A percentile compares a stretch with the other conserved stretches of the same genome.
These are phyloP conservation scores for Trichophaea hybrida DNA, from an alignment of 2,329 filamentous ascomycete species.

Conservation along the genomic window DNA sequence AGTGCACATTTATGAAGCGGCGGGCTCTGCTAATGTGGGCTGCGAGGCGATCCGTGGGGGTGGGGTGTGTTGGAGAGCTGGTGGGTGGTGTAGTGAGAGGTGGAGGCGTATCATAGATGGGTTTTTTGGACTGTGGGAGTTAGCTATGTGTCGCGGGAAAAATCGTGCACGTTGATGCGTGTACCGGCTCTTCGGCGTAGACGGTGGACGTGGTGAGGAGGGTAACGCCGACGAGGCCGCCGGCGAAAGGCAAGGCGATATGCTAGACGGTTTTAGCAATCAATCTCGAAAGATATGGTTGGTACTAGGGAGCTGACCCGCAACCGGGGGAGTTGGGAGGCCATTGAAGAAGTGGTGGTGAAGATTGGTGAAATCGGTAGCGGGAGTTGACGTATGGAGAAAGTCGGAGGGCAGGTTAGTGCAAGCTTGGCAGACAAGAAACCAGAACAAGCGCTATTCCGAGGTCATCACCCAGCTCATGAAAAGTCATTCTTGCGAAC, in stretches of 20 bases:
- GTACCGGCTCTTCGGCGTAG: slow-evolving; percentile 10
- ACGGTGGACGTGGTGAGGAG: slow-evolving; percentile 11
- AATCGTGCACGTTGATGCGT: neutral
- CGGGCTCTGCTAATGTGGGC: slow-evolving; percentile 66
- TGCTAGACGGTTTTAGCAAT: slow-evolving; percentile 6
- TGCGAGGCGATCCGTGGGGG: slow-evolving; percentile 80
- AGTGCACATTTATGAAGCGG: slow-evolving; percentile 63
- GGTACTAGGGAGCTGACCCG: neutral
- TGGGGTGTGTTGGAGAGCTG: slow-evolving; percentile 39
- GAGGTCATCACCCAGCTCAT: no score
- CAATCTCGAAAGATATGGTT: neutral
- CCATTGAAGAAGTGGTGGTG: slow-evolving; percentile 8
- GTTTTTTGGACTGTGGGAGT: slow-evolving; percentile 41
- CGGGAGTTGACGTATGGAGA: slow-evolving; percentile 4
- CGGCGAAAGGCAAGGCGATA: slow-evolving; percentile 5
- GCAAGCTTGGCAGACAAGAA: no score
- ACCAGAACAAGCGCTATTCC: no score
- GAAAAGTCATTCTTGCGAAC: no score
- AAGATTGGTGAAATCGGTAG: neutral
- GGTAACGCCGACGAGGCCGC: slow-evolving; percentile 5
- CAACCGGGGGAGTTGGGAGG: slow-evolving; percentile 11
- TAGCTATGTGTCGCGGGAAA: neutral
- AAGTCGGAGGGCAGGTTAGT: neutral
- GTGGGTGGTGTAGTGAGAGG: slow-evolving; percentile 26
- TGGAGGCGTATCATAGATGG: slow-evolving; percentile 58